phyloP scores from a whole-genome alignment of 768 basidiomycete genomes.

The Boletus rufocinnamomeus region DNA sequence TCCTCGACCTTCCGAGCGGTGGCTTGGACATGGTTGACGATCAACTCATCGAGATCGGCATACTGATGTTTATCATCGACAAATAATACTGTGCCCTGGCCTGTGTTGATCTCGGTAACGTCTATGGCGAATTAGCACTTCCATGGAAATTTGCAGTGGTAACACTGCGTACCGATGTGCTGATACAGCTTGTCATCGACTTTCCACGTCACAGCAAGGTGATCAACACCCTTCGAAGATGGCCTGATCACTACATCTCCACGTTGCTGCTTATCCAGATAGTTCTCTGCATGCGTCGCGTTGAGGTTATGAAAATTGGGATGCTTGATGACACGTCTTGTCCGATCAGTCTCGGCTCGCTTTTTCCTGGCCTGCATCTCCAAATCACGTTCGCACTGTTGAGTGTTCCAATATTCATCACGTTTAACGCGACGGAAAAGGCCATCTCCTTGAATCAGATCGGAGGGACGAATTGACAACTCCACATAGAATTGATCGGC shows the following conservation, averaged over 20 bases:
- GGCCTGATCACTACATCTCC: constrained; percentile 97
- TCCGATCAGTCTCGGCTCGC: constrained; percentile 75
- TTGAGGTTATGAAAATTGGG: constrained; percentile 98
- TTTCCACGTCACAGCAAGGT: constrained; percentile 98
- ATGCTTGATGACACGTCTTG: constrained; percentile 90
- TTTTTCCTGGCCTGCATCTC: constrained; percentile 82
- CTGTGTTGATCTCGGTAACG: constrained; percentile 78
- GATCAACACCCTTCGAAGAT: constrained; percentile 90
- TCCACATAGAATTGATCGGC: constrained; percentile 68
- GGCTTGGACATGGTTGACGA: constrained; percentile 94
- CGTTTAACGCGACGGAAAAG: constrained; percentile 58
- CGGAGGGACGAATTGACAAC: constrained; percentile 67
- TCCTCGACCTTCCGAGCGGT: constrained; percentile 94
- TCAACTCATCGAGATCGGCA: constrained; percentile 93
- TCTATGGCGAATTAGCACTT: constrained; percentile 45
- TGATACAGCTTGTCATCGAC: constrained; percentile 95
- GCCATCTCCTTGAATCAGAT: constrained; percentile 63
- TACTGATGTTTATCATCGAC: constrained; percentile 82
- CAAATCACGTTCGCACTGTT: constrained; percentile 63
- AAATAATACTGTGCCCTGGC: constrained; percentile 66
- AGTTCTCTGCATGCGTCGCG: constrained; percentile 83
- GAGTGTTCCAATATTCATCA: constrained; percentile 66
- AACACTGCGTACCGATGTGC: constrained; percentile 74
- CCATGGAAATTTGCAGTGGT: not conserved
- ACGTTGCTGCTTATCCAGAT: constrained; percentile 85